phyloP scores from a whole-genome alignment of 2,329 filamentous ascomycete species.

The Colletotrichum trifolii region DNA sequence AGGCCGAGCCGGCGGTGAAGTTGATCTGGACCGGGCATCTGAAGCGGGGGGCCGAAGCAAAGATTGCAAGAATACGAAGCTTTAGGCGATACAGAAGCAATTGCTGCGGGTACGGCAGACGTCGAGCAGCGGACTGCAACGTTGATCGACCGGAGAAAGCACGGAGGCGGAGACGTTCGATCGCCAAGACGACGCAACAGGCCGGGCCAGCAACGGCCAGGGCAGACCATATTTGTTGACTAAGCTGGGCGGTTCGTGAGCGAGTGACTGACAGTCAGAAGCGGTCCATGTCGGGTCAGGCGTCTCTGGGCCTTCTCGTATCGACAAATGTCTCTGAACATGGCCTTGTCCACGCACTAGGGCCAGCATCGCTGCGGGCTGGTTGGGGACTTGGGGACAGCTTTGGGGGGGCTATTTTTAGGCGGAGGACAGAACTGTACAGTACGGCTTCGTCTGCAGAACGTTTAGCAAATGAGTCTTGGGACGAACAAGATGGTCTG shows the following conservation, averaged over 20 bases:
- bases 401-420: slow-evolving; percentile 31
- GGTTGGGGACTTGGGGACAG: background rate
- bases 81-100: background rate
- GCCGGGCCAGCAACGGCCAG: background rate
- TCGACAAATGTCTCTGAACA: slow-evolving; percentile 4
- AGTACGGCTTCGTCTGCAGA: background rate
- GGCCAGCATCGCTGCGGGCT: background rate
- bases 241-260: slow-evolving; percentile 18
- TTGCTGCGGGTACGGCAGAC: background rate
- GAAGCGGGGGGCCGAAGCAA: slow-evolving; percentile 1
- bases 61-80: slow-evolving; percentile 18
- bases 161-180: background rate
- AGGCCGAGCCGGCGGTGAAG: slow-evolving; percentile 22
- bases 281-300: slow-evolving; percentile 7
- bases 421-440: background rate
- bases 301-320: slow-evolving; percentile 4
- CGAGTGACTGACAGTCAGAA: slow-evolving; percentile 12
- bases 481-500: slow-evolving; percentile 33
- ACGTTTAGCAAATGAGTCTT: slow-evolving; percentile 1
- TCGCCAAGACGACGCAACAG: background rate
- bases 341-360: background rate
- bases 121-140: slow-evolving; percentile 1
- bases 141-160: background rate
- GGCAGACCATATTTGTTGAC: slow-evolving; percentile 1
- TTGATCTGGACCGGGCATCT: slow-evolving; percentile 1